These are phyloP conservation scores for Penstemon newberryi DNA, from an alignment of 257 asterid genomes.

Conservation along the genomic window DNA sequence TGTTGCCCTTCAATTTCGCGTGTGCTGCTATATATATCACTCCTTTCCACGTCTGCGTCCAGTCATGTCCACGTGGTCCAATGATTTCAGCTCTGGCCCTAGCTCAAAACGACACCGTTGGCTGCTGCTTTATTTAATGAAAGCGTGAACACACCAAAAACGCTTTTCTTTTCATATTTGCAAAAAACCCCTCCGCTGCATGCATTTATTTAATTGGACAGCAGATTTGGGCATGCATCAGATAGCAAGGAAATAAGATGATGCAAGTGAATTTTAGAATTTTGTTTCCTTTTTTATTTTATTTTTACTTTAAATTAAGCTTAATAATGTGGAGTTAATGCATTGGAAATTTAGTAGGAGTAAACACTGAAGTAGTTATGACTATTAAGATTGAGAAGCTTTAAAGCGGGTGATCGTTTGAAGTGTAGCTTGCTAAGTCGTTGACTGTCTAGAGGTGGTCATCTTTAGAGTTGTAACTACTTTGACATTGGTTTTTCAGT, in stretches of 20 bases:
- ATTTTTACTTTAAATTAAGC: neutral
- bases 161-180: too few relatives aligned
- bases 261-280: neutral
- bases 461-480: neutral
- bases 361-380: slow-evolving; percentile 2
- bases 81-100: too few relatives aligned
- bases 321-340: slow-evolving; percentile 17
- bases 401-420: neutral
- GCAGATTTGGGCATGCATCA: too few relatives aligned
- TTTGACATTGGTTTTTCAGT: neutral
- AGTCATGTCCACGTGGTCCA: too few relatives aligned
- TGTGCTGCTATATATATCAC: too few relatives aligned
- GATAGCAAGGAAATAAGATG: neutral
- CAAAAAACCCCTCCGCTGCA: too few relatives aligned
- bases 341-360: slow-evolving; percentile 4
- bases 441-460: neutral
- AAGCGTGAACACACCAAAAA: too few relatives aligned
- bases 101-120: too few relatives aligned
- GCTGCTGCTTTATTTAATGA: too few relatives aligned
- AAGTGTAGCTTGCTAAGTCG: neutral
- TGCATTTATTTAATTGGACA: too few relatives aligned
- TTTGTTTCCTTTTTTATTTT: neutral
- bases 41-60: too few relatives aligned
- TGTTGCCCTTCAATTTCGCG: too few relatives aligned
- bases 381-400: neutral